Evolutionary conservation across 768 basidiomycete species (phyloP).

Genomic region (Tubosaeta brunneosetosa): DNA sequence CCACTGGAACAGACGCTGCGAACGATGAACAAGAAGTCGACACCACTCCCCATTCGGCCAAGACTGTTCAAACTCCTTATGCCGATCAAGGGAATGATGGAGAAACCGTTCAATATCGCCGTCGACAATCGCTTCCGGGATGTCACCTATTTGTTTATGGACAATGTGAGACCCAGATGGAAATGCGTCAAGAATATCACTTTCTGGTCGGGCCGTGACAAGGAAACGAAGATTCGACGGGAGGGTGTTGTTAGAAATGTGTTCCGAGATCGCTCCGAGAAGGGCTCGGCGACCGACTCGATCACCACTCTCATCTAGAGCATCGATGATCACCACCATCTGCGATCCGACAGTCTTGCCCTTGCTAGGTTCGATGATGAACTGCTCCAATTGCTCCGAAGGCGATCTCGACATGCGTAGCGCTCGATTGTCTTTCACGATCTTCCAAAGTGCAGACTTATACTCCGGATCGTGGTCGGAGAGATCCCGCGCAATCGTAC

Average conservation of each 20-base stretch:
- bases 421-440: no score
- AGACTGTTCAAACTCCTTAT: no score
- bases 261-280: conserved; percentile 8
- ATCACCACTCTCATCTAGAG: conserved; percentile 20
- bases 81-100: no score
- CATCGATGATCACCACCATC: conserved; percentile 29
- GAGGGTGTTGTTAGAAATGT: conserved; percentile 1
- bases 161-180: background rate
- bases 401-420: no score
- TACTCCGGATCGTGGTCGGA: no score
- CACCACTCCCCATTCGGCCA: no score
- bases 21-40: no score
- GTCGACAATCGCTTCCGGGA: background rate
- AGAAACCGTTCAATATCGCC: no score
- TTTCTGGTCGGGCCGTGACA: conserved; percentile 17
- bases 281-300: conserved; percentile 5
- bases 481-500: no score
- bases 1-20: no score
- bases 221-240: conserved; percentile 16
- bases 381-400: no score
- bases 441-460: no score
- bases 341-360: conserved; percentile 15
- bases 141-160: background rate
- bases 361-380: background rate
- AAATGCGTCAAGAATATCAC: background rate